These are phyloP conservation scores for Exophiala oligosperma DNA, from an alignment of 2,329 filamentous ascomycete genomes.

Conservation along the genomic window DNA sequence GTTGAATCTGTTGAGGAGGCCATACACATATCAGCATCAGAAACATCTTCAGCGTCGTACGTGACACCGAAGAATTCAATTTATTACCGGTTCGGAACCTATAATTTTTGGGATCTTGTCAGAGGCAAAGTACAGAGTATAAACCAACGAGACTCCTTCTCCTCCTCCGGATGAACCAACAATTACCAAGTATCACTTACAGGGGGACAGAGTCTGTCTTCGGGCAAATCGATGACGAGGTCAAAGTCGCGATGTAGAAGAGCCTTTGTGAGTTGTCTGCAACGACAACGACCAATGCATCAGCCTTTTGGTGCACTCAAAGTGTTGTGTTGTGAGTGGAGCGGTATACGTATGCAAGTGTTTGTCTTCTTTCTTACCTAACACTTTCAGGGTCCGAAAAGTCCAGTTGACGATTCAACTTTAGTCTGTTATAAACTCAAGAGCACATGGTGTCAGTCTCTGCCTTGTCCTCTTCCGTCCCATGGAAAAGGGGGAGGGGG, in stretches of 20 bases:
- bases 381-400: constrained; percentile 78
- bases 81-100: constrained; percentile 10
- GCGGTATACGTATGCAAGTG: too few relatives aligned
- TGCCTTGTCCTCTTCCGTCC: too few relatives aligned
- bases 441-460: background rate
- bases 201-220: constrained; percentile 81
- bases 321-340: too few relatives aligned
- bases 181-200: constrained; percentile 44
- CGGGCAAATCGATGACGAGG: constrained; percentile 68
- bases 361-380: constrained; percentile 52
- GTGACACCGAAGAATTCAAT: too few relatives aligned
- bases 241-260: constrained; percentile 75
- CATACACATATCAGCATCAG: too few relatives aligned
- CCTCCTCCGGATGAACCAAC: too few relatives aligned
- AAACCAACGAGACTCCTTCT: too few relatives aligned
- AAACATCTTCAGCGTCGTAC: too few relatives aligned
- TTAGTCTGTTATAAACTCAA: constrained; percentile 42
- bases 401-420: constrained; percentile 64
- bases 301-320: background rate
- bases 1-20: constrained; percentile 61
- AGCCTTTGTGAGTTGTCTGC: constrained; percentile 70
- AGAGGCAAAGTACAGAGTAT: background rate
- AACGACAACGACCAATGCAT: background rate
- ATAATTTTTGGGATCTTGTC: background rate
- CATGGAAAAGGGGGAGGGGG: too few relatives aligned